Base-by-base conservation (phyloP, 2,329 filamentous ascomycete genomes). In the Byssothecium circinans region DNA sequence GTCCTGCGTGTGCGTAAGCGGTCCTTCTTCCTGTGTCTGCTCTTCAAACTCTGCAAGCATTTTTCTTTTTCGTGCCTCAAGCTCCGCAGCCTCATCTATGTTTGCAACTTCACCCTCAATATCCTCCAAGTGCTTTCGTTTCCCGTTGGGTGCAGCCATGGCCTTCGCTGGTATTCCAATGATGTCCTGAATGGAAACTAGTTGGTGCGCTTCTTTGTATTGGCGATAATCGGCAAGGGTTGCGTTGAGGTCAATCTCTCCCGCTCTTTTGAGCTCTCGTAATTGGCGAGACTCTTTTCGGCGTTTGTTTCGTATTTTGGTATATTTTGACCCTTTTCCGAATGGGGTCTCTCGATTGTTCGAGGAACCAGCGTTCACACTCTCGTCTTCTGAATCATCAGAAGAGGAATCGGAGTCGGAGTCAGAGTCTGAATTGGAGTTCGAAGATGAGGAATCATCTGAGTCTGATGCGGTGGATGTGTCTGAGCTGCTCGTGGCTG, bases 241-340 rank as follows among this genome's bases (percentile, higher is more conserved):
- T 5, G 82, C 82, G 46, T 76, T 65, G 20, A 69, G 53, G 17
- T 75, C 75, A 8, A 87, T 66, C 11, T 78, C 61, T 1, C 80
- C 81, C n/a, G 75, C 65, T 15, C 74, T 64, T 56, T 85, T 82
- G 7, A 86, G 70, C 46, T 75, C 73, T 3, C 70, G 68, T 10
- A 86, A 68, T 47, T 72, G 71, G 47, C 77, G 77, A 32, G 73
- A 67, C 43, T 78, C 68, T 46, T 77, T 78, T 33, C 76, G 75
- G 32, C 84, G 75, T 23, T 69, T 60, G 54, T 87, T 87, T 50
- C 82, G 78, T 19, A 70, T 69, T 41, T 77, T 76, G 0, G 84
- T 87, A 15, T 64, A 57, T 18, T 61, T 54, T 25, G 73, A 74
- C 14, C 84, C 84, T 49, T 75, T 43, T 4, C 76, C 75, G 35